Evolutionary conservation across 2,329 filamentous ascomycete genomes (phyloP), one percentile per base, ranked within the genome.

Genomic region (Coniochaeta sp.): DNA sequence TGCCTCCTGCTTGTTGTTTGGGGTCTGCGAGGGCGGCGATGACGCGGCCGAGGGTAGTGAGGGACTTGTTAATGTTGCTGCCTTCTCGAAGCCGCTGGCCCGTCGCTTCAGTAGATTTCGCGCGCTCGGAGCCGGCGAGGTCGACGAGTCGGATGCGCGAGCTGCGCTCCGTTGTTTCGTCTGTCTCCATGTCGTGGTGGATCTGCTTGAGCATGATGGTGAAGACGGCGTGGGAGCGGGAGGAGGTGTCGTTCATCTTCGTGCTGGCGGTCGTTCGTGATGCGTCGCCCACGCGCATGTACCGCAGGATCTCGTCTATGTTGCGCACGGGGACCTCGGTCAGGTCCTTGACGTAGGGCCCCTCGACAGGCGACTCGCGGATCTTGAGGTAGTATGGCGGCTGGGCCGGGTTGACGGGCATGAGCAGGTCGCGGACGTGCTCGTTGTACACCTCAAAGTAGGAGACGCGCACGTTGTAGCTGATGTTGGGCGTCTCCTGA

Each of bases 381-480:
- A 99, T 96, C 71, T 96, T 96, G 61, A 99, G 86, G 67, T 97
- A 96, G 65, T 95, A 86, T 1, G 91, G 89, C 6, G 88, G 78
- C 56, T 88, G 87, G 52, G 84, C 87, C 4, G 78, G 74, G 9
- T 73, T 64, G 26, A 87, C 79, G 10, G 91, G 89, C 0, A 91
- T 87, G 45, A 99, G 81, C 31, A 99, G 75, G 65, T 99, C 94
- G 53, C 94, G 89, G 48, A 99, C 94, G 69, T 97, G 94, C 72
- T 99, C 94, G 70, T 99, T 99, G 79, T 99, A 99, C 55, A 99
- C 94, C 67, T 99, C 94, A 64, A 99, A 97, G 73, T 99, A 99
- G 3, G 91, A 96, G 26, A 97, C 94, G 56, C 94, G 87, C 57
- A 99, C 94, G 62, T 92, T 94, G 77, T 96, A 99, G 60, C 89